These are phyloP conservation scores for Fusarium luffae DNA, from an alignment of 2,329 filamentous ascomycete genomes.

Conservation along the genomic window DNA sequence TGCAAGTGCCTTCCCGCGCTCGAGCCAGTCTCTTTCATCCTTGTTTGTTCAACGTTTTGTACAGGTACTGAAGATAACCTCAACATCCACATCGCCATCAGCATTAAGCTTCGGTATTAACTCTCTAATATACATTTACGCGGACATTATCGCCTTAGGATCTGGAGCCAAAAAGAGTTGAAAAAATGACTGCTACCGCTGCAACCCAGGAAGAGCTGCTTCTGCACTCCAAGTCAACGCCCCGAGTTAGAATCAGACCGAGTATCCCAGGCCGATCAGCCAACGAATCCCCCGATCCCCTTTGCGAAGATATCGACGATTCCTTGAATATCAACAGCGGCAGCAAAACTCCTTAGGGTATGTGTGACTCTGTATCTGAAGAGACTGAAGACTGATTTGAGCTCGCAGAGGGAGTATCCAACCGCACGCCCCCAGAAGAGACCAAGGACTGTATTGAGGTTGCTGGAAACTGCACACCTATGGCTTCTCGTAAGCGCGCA, in stretches of 20 bases:
- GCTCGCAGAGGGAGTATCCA: conserved; percentile 7
- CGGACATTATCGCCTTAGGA: background rate
- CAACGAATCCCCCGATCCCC: background rate
- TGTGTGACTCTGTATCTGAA: background rate
- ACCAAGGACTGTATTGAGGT: conserved; percentile 1
- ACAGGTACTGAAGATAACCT: background rate
- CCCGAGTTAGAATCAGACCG: background rate
- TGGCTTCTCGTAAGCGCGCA: background rate
- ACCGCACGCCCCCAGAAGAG: background rate
- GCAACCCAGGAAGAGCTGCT: background rate
- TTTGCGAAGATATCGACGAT: background rate
- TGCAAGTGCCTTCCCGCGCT: background rate
- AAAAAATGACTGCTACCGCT: conserved; percentile 1
- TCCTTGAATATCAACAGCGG: background rate
- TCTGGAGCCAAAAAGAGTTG: background rate
- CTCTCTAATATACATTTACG: background rate
- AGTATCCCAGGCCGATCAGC: background rate
- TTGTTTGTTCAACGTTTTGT: background rate
- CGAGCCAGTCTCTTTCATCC: background rate
- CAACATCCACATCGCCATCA: background rate
- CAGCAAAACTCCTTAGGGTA: conserved; percentile 22
- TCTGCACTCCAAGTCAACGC: background rate
- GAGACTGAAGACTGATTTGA: background rate
- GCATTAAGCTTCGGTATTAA: background rate
- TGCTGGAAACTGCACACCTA: background rate